Percentiles rank a stretch among this genome's conserved stretches.
Evolutionary conservation across 306 rosid genomes (phyloP).

Genomic region (Carpinus fangiana): DNA sequence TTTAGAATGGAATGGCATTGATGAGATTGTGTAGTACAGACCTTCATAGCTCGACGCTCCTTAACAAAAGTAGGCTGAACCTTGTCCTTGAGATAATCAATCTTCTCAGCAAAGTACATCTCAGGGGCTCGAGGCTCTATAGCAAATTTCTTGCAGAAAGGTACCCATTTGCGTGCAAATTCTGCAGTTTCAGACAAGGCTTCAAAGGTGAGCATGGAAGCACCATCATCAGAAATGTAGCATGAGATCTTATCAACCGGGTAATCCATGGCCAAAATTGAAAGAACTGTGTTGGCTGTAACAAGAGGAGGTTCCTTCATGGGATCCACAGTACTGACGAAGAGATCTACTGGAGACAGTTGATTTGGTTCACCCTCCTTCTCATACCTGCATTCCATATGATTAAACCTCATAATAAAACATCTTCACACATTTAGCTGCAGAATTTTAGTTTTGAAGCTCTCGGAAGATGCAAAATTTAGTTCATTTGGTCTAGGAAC

Average conservation of each 20-base stretch:
- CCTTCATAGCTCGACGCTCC: conserved; percentile 97
- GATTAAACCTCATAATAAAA: neutral
- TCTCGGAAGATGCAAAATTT: conserved; percentile 1
- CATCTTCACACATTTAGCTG: conserved; percentile 15
- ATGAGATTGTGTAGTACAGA: conserved; percentile 23
- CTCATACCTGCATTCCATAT: conserved; percentile 61
- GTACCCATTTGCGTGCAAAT: conserved; percentile 93
- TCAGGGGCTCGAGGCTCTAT: conserved; percentile 95
- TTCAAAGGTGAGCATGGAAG: conserved; percentile 93
- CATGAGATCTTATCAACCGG: conserved; percentile 89
- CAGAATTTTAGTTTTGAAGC: conserved; percentile 8
- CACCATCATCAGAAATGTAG: conserved; percentile 93
- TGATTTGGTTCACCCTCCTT: conserved; percentile 83
- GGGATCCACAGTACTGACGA: conserved; percentile 97
- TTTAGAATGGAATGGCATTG: conserved; percentile 16
- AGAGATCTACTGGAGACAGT: conserved; percentile 84
- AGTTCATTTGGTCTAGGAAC: neutral
- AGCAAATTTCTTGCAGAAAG: conserved; percentile 81
- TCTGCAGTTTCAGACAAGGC: conserved; percentile 87
- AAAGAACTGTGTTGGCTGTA: conserved; percentile 86
- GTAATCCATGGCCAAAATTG: conserved; percentile 89
- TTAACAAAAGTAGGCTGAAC: conserved; percentile 97
- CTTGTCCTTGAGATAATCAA: conserved; percentile 89
- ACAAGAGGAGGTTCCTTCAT: conserved; percentile 95
- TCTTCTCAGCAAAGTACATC: conserved; percentile 83